Base-by-base conservation (phyloP, 1,284 basidiomycete species). In the Sanghuangporus baumii region DNA sequence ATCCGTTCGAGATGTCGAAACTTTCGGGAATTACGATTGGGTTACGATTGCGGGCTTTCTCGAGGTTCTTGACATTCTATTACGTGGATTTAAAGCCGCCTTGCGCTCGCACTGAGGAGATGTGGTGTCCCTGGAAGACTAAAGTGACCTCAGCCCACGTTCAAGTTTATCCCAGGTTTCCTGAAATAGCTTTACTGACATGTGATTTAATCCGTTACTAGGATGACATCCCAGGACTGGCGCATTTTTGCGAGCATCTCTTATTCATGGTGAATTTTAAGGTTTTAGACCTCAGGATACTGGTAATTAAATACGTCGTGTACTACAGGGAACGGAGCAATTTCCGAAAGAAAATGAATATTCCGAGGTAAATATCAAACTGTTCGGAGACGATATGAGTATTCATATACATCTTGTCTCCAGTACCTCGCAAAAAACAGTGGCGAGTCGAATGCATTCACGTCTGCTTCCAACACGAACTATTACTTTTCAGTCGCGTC, bases 291-390 rank as follows among this genome's bases (percentile, higher is more conserved):
- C 5, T 26, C 12, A 31, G 6, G 20, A 2, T 6, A 51, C 12
- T 11, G 12, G 23, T 26, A 31, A 26, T 59, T 47, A 23, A 38
- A 12, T 18, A 57, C 34, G 6, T 38, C 7, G 43, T 34, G 26
- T 12, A 38, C 50, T 57, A 46, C 67, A 93, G 91, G 91, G 91
- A 18, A 89, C 87, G 5, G 84, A 86, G 67, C 82, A 89, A 74
- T 97, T 88, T 75, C 95, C 96, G 0, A 81, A 83, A 62, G 96
- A 98, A 74, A 97, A 96, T 71, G 96, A 95, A 67, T 98, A 98
- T 73, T 88, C 86, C 40, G 88, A 93, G 77, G 90, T 88, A 66
- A 18, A 43, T 18, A 57, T 50, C 18, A 48, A 52, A 51, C 12
- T 55, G 64, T 65, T 8, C 23, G 38, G 9, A 26, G 46, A 31